These are phyloP conservation scores for Fusarium sp. DNA, from an alignment of 2,329 filamentous ascomycete genomes.

Conservation along the genomic window DNA sequence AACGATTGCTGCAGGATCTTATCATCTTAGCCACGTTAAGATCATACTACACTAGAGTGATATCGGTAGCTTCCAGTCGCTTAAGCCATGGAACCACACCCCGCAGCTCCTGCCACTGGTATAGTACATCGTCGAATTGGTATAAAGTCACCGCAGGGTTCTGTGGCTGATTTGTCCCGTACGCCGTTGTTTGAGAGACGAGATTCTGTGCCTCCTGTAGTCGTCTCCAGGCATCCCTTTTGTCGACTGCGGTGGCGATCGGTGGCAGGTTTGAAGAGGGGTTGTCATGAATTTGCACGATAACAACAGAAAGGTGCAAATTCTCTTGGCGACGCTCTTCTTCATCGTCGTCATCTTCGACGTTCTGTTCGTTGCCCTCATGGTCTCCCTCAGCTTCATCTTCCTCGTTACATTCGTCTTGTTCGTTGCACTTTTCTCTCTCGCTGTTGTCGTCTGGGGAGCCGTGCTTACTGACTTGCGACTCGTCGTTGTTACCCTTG, in stretches of 20 bases:
- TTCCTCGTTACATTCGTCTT: neutral
- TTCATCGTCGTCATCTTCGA: neutral
- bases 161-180: neutral
- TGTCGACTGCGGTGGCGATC: neutral
- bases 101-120: neutral
- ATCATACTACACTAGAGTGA: neutral
- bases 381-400: neutral
- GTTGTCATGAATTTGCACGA: neutral
- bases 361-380: neutral
- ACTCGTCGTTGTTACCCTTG: too few species aligned
- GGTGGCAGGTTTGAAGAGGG: neutral
- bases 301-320: neutral
- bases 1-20: too few species aligned
- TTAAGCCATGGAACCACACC: neutral
- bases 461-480: neutral
- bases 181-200: neutral
- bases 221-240: neutral
- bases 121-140: constrained; percentile 2
- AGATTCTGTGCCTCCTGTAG: neutral
- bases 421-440: too few species aligned
- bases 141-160: neutral
- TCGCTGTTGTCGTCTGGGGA: neutral
- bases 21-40: too few species aligned
- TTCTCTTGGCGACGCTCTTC: neutral
- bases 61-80: neutral